Conservation (phyloP, 805 yeast genomes). For the Zygotorulaspora sp. region DNA sequence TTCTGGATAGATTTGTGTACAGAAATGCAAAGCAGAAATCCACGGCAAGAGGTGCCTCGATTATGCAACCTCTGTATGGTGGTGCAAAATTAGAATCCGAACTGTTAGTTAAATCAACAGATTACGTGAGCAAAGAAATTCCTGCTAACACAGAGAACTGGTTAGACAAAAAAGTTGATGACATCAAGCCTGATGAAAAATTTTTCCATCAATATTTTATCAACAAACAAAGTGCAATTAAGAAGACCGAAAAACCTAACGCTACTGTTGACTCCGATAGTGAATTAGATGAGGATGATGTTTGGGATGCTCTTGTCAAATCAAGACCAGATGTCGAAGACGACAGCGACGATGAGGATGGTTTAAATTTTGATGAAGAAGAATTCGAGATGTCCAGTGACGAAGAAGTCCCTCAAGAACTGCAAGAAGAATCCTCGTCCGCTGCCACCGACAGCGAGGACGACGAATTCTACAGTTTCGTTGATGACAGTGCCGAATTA, state of each 20-base stretch:
- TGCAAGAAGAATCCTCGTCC: slow-evolving; percentile 23
- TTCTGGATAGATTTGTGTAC: slow-evolving; percentile 93
- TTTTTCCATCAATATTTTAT: slow-evolving; percentile 85
- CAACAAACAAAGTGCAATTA: slow-evolving; percentile 45
- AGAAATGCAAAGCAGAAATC: slow-evolving; percentile 81
- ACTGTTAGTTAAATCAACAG: slow-evolving; percentile 62
- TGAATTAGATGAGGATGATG: slow-evolving; percentile 60
- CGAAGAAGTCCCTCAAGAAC: slow-evolving; percentile 15
- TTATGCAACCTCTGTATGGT: slow-evolving; percentile 97
- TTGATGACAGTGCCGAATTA: slow-evolving; percentile 35
- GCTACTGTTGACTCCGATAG: slow-evolving; percentile 38
- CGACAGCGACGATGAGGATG: slow-evolving; percentile 35
- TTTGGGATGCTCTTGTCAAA: slow-evolving; percentile 75
- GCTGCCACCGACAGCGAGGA: slow-evolving; percentile 38
- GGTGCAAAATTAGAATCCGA: slow-evolving; percentile 56
- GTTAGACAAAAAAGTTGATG: slow-evolving; percentile 57
- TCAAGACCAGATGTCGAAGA: slow-evolving; percentile 70
- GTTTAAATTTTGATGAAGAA: slow-evolving; percentile 45
- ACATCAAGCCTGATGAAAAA: slow-evolving; percentile 79
- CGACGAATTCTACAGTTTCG: slow-evolving; percentile 33
- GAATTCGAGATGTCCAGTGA: slow-evolving; percentile 32
- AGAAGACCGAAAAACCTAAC: slow-evolving; percentile 31
- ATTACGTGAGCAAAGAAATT: slow-evolving; percentile 22
- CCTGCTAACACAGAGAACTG: slow-evolving; percentile 88
- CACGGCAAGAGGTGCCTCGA: slow-evolving; percentile 75